Evolutionary conservation across 768 basidiomycete species (phyloP).

Genomic region (Russula foetens): DNA sequence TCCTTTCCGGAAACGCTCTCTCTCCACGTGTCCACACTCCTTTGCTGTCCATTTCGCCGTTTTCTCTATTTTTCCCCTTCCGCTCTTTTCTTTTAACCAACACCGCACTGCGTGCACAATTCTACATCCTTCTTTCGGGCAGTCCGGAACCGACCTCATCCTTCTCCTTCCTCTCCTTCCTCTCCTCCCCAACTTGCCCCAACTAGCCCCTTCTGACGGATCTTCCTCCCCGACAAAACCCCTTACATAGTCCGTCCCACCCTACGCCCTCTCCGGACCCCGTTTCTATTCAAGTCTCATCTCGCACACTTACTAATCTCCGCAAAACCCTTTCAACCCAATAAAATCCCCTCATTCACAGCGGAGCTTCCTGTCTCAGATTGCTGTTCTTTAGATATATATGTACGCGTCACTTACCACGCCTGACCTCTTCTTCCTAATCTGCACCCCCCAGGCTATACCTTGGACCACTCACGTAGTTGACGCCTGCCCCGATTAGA

Average conservation of each 20-base stretch:
- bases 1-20: background rate
- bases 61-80: slow-evolving; percentile 2
- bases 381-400: slow-evolving; percentile 1
- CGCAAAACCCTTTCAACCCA: background rate
- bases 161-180: no score
- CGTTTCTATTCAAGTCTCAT: background rate
- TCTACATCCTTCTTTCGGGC: background rate
- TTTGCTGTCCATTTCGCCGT: background rate
- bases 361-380: background rate
- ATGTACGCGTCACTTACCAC: background rate
- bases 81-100: slow-evolving; percentile 7
- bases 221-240: background rate
- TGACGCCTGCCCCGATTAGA: slow-evolving; percentile 12
- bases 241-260: background rate
- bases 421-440: background rate
- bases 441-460: slow-evolving; percentile 2
- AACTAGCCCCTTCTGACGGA: background rate
- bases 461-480: slow-evolving; percentile 5
- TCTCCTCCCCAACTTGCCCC: background rate
- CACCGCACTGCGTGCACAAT: slow-evolving; percentile 12
- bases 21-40: slow-evolving; percentile 9
- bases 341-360: background rate
- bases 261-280: background rate
- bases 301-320: background rate
- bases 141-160: background rate